Evolutionary conservation across 1,284 basidiomycete genomes (phyloP).

Genomic region (Puccinia coronata): DNA sequence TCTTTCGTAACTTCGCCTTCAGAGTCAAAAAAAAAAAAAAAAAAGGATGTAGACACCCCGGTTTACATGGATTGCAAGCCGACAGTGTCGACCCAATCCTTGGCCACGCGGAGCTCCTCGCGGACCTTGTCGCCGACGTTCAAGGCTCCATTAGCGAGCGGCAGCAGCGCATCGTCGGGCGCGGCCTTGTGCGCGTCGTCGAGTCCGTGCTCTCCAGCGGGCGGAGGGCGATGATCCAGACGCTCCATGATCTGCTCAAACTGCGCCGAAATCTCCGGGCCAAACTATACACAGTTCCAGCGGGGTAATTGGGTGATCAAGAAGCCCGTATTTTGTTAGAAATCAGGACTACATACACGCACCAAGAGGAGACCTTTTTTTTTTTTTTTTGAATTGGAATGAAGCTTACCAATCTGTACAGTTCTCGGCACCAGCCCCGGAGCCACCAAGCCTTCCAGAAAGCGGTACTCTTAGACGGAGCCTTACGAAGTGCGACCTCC

Average conservation of each 20-base stretch:
- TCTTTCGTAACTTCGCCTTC: no score
- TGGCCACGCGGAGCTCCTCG: conserved; percentile 11
- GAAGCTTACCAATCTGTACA: conserved; percentile 70
- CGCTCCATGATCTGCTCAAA: conserved; percentile 17
- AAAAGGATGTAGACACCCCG: no score
- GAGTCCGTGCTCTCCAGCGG: neutral
- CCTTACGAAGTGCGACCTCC: conserved; percentile 66
- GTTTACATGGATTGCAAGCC: conserved; percentile 32
- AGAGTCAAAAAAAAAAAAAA: no score
- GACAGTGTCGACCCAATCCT: conserved; percentile 46
- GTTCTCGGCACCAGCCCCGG: conserved; percentile 83
- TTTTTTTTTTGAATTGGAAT: no score
- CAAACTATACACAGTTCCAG: conserved; percentile 31
- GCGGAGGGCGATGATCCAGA: neutral
- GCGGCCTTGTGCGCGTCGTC: neutral
- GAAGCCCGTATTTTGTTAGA: neutral
- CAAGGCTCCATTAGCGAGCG: neutral
- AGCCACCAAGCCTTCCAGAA: conserved; percentile 76
- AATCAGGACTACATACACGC: neutral
- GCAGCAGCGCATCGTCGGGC: neutral
- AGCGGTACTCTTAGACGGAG: neutral
- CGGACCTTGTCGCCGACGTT: conserved; percentile 3
- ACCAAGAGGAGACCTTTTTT: neutral
- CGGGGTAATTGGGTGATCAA: neutral
- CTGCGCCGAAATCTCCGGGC: conserved; percentile 23